A percentile compares a stretch with the other conserved stretches of the same genome.
phyloP scores from a whole-genome alignment of 1,284 basidiomycete genomes.

The Moesziomyces parantarcticus region DNA sequence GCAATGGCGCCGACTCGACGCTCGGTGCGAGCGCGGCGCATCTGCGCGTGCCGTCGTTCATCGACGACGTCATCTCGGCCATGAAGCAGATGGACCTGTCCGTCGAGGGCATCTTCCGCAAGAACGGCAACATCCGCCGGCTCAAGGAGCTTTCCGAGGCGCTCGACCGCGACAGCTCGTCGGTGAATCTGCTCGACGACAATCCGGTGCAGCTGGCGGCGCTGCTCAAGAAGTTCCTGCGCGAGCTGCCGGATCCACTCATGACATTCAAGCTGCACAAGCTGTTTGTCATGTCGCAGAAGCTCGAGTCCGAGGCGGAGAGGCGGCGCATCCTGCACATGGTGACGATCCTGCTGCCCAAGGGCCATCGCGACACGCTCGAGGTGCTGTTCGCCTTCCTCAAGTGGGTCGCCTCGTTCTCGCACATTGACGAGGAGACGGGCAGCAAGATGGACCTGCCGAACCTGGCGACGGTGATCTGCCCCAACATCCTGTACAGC shows the following conservation, averaged over 20 bases:
- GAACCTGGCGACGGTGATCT: slow-evolving; percentile 97
- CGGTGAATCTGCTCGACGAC: slow-evolving; percentile 90
- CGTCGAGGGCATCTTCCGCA: slow-evolving; percentile 96
- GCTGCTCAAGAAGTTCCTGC: slow-evolving; percentile 93
- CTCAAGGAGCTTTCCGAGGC: slow-evolving; percentile 90
- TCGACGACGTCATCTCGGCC: slow-evolving; percentile 96
- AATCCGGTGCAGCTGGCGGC: slow-evolving; percentile 98
- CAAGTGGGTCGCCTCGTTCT: slow-evolving; percentile 99
- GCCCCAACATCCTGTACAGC: slow-evolving; percentile 91
- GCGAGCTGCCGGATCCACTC: slow-evolving; percentile 94
- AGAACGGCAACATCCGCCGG: slow-evolving; percentile 95
- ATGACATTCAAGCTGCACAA: slow-evolving; percentile 93
- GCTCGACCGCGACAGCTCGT: slow-evolving; percentile 85
- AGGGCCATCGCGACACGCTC: slow-evolving; percentile 93
- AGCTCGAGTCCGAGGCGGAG: slow-evolving; percentile 79
- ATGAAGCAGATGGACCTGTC: slow-evolving; percentile 99
- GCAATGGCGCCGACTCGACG: slow-evolving; percentile 91
- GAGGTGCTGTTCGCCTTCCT: slow-evolving; percentile 98
- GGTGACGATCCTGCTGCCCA: slow-evolving; percentile 86
- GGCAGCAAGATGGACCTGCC: slow-evolving; percentile 98
- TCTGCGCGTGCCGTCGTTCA: slow-evolving; percentile 91
- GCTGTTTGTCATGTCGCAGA: slow-evolving; percentile 87
- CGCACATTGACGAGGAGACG: slow-evolving; percentile 96
- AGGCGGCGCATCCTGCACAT: slow-evolving; percentile 86
- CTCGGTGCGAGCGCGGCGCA: slow-evolving; percentile 87